phyloP scores from a whole-genome alignment of 345 rosid species.

The Geranium brycei region DNA sequence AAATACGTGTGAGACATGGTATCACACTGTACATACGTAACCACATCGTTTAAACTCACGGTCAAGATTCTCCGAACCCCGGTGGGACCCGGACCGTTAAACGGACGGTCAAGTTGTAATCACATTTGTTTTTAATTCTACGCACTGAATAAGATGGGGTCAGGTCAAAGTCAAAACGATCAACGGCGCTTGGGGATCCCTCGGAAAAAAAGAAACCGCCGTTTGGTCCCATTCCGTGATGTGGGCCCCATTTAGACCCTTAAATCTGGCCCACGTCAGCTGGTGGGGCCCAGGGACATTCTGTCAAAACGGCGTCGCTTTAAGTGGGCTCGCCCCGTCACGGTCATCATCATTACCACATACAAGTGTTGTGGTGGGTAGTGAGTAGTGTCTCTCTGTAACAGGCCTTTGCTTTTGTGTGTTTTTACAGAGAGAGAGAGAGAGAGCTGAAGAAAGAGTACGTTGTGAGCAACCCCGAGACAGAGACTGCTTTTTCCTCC shows the following conservation, averaged over 20 bases:
- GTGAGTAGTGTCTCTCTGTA: no score
- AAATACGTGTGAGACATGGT: not conserved
- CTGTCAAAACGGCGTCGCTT: not conserved
- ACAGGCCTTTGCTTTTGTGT: not conserved
- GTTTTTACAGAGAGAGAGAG: not conserved
- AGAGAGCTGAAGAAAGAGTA: no score
- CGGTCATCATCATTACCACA: not conserved
- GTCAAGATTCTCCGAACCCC: not conserved
- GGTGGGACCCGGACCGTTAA: not conserved
- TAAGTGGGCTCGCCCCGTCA: conserved; percentile 2
- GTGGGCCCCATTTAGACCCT: not conserved
- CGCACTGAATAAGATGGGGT: not conserved
- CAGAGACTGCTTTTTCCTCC: not conserved
- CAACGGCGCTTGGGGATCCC: not conserved
- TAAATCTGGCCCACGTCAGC: not conserved
- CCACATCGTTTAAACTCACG: not conserved
- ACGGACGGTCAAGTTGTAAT: not conserved
- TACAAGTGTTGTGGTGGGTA: no score
- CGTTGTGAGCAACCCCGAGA: no score
- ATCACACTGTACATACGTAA: no score
- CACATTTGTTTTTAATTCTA: no score
- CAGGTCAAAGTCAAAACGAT: not conserved
- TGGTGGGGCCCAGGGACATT: conserved; percentile 13
- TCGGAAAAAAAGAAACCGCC: not conserved
- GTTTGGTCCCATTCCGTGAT: conserved; percentile 1